A percentile compares a stretch with the other conserved stretches of the same genome.
These are phyloP conservation scores for Groenewaldozyma auringiensis DNA, from an alignment of 1,139 yeast genomes.

Conservation along the genomic window DNA sequence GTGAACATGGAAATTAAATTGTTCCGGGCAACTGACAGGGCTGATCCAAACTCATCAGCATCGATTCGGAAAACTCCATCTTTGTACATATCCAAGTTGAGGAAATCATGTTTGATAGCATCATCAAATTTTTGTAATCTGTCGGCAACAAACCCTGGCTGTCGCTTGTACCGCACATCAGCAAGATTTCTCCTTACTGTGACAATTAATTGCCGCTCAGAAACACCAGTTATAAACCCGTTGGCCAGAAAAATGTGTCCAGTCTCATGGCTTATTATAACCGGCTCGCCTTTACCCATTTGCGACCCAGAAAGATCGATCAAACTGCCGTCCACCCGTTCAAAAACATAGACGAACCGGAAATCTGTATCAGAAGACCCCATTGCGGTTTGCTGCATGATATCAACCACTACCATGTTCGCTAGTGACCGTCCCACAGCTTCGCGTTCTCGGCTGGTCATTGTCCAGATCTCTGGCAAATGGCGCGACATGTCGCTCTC, in stretches of 20 bases:
- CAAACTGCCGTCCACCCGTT: slow-evolving; percentile 11
- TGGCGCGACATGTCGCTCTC: slow-evolving; percentile 50
- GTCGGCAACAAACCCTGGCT: slow-evolving; percentile 36
- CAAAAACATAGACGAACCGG: slow-evolving; percentile 15
- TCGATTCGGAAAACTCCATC: slow-evolving; percentile 54
- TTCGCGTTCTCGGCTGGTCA: slow-evolving; percentile 57
- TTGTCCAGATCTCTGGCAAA: slow-evolving; percentile 62
- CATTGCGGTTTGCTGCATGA: slow-evolving; percentile 4
- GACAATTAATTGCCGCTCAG: slow-evolving; percentile 33
- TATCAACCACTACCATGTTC: slow-evolving; percentile 14
- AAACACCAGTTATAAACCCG: slow-evolving; percentile 47
- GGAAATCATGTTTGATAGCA: slow-evolving; percentile 27
- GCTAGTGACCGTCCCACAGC: slow-evolving; percentile 51
- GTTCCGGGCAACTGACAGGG: slow-evolving; percentile 68
- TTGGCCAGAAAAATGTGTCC: slow-evolving; percentile 71
- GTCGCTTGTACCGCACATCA: slow-evolving; percentile 31
- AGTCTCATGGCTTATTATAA: slow-evolving; percentile 68
- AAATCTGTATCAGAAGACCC: slow-evolving; percentile 7
- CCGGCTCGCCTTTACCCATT: slow-evolving; percentile 29
- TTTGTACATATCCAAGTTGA: slow-evolving; percentile 17
- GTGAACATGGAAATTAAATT: slow-evolving; percentile 64
- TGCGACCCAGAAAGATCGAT: slow-evolving; percentile 17
- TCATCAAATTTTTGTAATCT: slow-evolving; percentile 47
- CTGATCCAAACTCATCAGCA: slow-evolving; percentile 68
- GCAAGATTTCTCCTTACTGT: slow-evolving; percentile 47